These are phyloP conservation scores for Tanacetum coccineum DNA, from an alignment of 129 eudicot genomes.

Conservation along the genomic window DNA sequence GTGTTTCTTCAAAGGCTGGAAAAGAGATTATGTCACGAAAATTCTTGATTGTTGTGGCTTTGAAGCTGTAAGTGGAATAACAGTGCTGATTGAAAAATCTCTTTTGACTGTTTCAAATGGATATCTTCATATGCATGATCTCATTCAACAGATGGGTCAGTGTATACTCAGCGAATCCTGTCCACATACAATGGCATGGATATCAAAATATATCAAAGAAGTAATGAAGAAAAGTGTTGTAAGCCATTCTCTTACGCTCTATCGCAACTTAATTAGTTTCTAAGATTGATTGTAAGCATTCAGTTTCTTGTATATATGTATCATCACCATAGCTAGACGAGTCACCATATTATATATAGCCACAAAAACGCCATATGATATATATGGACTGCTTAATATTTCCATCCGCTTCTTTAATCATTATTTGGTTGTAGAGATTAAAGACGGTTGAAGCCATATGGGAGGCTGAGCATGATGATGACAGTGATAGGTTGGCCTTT, in stretches of 20 bases:
- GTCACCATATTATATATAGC: no score
- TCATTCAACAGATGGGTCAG: neutral
- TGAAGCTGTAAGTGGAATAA: slow-evolving; percentile 1
- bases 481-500: neutral
- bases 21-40: neutral
- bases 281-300: no score
- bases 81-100: neutral
- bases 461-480: neutral
- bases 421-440: no score
- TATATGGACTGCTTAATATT: no score
- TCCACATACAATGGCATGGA: neutral
- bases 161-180: neutral
- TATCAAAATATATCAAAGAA: neutral
- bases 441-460: neutral
- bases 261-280: no score
- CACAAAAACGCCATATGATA: no score
- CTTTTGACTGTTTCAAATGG: neutral
- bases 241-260: neutral
- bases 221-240: neutral
- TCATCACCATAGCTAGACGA: no score
- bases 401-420: no score
- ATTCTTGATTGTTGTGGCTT: neutral
- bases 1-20: neutral
- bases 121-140: slow-evolving; percentile 2
- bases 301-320: no score